phyloP scores from a whole-genome alignment of 495 filamentous ascomycete species.

The Penicillium subrubescens region DNA sequence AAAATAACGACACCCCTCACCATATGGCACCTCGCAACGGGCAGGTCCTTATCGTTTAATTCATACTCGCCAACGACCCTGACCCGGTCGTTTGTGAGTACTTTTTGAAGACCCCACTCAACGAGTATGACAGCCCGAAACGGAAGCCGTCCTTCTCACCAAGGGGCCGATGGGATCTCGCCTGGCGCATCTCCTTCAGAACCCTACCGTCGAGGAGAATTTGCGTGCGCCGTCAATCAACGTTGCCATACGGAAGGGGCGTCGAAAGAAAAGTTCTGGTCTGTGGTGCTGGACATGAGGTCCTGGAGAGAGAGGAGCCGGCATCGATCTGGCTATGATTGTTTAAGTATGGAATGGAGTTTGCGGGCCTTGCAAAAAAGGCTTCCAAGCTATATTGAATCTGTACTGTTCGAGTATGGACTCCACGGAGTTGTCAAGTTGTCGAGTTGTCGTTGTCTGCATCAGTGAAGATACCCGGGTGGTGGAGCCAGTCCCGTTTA shows the following conservation, averaged over 20 bases:
- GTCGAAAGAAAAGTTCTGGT: background rate
- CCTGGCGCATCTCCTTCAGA: background rate
- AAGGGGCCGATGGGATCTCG: background rate
- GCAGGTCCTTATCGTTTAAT: background rate
- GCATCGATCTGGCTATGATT: background rate
- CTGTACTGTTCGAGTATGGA: no score
- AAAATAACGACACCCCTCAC: background rate
- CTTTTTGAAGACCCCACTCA: background rate
- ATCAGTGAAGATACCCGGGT: background rate
- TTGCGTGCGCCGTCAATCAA: no score
- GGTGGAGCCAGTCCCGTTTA: conserved; percentile 4
- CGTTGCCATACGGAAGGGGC: background rate
- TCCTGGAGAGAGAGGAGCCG: background rate
- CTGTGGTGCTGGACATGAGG: background rate
- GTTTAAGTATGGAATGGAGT: no score
- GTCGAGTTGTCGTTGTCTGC: background rate
- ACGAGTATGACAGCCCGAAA: background rate
- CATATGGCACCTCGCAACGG: background rate
- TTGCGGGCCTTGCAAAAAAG: no score
- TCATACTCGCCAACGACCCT: background rate
- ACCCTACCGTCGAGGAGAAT: no score
- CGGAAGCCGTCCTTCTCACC: background rate
- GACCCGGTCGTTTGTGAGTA: conserved; percentile 20
- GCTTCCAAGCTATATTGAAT: no score
- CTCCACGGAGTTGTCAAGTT: background rate